Base-by-base conservation (phyloP, 106 monocot species). In the Dendrobium huoshanense region DNA sequence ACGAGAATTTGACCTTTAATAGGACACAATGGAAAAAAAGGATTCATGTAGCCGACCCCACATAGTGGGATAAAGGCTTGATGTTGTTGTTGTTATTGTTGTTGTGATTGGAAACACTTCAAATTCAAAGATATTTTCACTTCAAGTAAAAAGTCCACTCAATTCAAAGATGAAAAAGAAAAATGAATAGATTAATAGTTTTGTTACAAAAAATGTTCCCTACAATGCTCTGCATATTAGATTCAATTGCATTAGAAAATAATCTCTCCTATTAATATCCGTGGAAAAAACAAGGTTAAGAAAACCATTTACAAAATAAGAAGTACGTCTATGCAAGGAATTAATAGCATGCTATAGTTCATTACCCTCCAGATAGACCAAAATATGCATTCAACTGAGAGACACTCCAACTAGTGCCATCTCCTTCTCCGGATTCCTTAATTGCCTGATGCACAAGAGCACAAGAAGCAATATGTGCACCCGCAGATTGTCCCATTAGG, bases 391-490 rank as follows among this genome's bases (percentile, higher is more conserved):
- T 99, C 77, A 99, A 90, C 79, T 99, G 95, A 42, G 95, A 93
- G 42, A 99, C 77, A 78, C 90, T 95, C 99, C 99, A 99, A 85
- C 87, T 76, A 78, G 75, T 75, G 47, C 90, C 95, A 84, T 87
- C 88, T 51, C 51, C 51, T 87, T 92, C 92, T 72, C 88, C 87
- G 78, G 82, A 86, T 84, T 99, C 95, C 89, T 89, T 93, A 67
- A 89, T 90, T 81, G 93, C 95, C 78, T 99, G 93, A 59, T 91
- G 80, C 31, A 99, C 22, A 33, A 99, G 88, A 85, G 91, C 49
- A 88, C 93, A 99, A n/a, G 95, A 91, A 75, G 99, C 89, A 83
- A 99, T 95, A 89, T 99, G 99, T 37, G 99, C 95, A 80, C 99
- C 99, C 43, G 99, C 99, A 41, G 99, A 99, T 77, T 99, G 99